Evolutionary conservation across 2,329 filamentous ascomycete genomes (phyloP), one percentile per base, ranked within the genome.

Genomic region (Aspergillus latus): DNA sequence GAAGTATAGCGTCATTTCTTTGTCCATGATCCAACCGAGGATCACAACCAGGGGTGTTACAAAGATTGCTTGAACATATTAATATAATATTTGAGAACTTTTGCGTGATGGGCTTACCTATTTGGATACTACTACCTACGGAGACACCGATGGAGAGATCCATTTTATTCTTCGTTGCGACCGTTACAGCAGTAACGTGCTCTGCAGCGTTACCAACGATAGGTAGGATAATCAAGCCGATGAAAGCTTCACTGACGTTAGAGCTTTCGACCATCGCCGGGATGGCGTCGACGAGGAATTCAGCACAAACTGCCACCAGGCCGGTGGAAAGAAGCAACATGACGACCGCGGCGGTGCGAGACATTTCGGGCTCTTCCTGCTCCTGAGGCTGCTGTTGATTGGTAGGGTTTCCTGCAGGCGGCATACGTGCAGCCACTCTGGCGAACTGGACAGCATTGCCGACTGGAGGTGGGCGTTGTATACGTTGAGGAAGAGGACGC

Each of bases 151-250:
- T 92, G 2, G 89, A 87, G 7, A 92, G 77, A 67, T 92, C 89
- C 87, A 92, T 91, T 75, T 92, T 92, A 74, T 92, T 90, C 79
- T 92, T 91, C 64, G 87, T 82, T 5, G 89, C 89, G 1, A 92
- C 89, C 0, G 85, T 89, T 52, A 92, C 88, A 5, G 89, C 89
- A 0, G 89, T 92, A 16, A 89, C 88, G 77, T 92, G 88, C 75
- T 92, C 89, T 8, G 88, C 89, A 2, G 89, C 89, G 65, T 92
- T 92, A 42, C 88, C 88, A 15, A 92, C 88, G 62, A 92, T 91
- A 5, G 89, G 89, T 4, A 92, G 76, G 52, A 92, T 84, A 64
- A 92, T 92, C 0, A 60, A 80, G 65, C 89, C 89, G 59, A 92
- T 86, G 61, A 93, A 92, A 34, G 88, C 87, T 67, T 89, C 82